phyloP scores from a whole-genome alignment of 352 stramenopile genomes.

The Pythium brachiatum region DNA sequence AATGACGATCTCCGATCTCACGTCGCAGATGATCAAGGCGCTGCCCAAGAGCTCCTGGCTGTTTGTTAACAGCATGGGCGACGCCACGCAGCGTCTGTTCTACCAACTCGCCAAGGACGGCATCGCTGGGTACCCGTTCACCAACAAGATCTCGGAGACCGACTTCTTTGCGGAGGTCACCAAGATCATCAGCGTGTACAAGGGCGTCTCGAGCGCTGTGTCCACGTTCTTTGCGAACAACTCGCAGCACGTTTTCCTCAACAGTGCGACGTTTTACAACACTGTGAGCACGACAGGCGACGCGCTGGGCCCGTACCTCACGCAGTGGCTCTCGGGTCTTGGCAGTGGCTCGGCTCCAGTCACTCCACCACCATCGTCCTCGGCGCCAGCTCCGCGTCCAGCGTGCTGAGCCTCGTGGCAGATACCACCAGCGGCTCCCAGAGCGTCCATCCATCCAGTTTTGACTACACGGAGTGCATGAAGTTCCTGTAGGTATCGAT shows the following conservation, averaged over 20 bases:
- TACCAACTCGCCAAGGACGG: slow-evolving; percentile 56
- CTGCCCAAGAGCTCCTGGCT: slow-evolving; percentile 45
- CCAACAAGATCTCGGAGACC: slow-evolving; percentile 39
- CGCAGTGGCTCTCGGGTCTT: background rate
- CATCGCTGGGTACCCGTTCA: slow-evolving; percentile 52
- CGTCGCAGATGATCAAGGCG: slow-evolving; percentile 42
- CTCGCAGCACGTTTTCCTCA: slow-evolving; percentile 2
- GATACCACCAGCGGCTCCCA: no score
- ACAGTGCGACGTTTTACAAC: background rate
- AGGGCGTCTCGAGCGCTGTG: background rate
- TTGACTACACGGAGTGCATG: no score
- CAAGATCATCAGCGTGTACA: background rate
- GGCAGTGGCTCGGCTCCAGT: background rate
- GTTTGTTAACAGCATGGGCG: slow-evolving; percentile 58
- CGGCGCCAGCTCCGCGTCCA: background rate
- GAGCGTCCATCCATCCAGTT: no score
- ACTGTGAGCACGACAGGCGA: background rate
- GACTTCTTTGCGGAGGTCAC: slow-evolving; percentile 40
- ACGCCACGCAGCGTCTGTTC: slow-evolving; percentile 55
- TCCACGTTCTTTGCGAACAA: background rate
- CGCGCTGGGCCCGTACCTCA: background rate
- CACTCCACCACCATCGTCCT: background rate
- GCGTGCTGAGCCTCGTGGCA: background rate
- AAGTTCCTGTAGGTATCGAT: no score
- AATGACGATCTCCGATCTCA: slow-evolving; percentile 41